Evolutionary conservation across 139 green algal genomes (phyloP).

Genomic region (Trebouxia sp.): DNA sequence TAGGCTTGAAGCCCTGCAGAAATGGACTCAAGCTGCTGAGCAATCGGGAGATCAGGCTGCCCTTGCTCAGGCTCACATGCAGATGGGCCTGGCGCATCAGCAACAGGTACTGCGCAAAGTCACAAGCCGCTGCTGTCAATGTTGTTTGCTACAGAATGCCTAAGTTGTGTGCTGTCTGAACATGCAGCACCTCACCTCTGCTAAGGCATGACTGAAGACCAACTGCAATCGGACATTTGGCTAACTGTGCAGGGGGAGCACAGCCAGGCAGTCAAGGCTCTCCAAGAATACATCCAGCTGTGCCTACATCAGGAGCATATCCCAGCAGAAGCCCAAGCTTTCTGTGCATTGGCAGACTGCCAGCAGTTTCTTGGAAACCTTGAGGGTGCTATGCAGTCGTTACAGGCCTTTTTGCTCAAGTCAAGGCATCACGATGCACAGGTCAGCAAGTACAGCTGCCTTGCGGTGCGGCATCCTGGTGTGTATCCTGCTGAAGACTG

Average conservation of each 20-base stretch:
- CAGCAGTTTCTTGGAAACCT: constrained; percentile 17
- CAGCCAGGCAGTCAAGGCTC: neutral
- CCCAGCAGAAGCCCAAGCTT: constrained; percentile 8
- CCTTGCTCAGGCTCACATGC: constrained; percentile 10
- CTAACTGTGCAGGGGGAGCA: constrained; percentile 24
- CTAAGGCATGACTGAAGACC: no score
- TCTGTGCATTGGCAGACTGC: constrained; percentile 28
- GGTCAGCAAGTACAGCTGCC: neutral
- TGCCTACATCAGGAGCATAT: neutral
- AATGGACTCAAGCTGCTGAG: constrained; percentile 15
- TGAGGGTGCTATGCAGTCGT: constrained; percentile 2
- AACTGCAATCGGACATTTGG: no score
- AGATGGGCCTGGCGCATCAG: constrained; percentile 18
- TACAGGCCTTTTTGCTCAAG: constrained; percentile 9
- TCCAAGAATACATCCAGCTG: constrained; percentile 11
- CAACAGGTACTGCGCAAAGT: constrained; percentile 24
- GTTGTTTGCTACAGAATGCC: no score
- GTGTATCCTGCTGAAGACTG: neutral
- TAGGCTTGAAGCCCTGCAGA: neutral
- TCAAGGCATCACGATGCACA: constrained; percentile 23
- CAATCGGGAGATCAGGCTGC: neutral
- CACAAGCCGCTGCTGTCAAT: no score
- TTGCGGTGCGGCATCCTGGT: neutral
- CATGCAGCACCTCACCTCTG: no score
- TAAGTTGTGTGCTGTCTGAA: no score